phyloP scores from a whole-genome alignment of 2,329 filamentous ascomycete species.

The Claviceps sp. region DNA sequence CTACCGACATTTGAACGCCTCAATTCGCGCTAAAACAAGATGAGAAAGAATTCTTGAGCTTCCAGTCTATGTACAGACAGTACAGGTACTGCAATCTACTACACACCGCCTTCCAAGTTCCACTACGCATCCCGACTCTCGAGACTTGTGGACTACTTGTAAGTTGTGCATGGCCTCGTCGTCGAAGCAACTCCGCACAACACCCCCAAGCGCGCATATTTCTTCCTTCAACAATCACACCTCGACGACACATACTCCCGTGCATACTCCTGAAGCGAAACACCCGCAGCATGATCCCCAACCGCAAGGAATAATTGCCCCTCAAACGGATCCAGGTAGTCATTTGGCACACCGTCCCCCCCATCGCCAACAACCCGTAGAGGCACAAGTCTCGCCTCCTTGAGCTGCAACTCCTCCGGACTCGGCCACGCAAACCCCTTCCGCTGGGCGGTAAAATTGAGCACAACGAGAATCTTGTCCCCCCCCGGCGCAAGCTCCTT shows the following conservation, averaged over 20 bases:
- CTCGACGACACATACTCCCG: neutral
- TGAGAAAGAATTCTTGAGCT: too few species aligned
- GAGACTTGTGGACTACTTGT: too few species aligned
- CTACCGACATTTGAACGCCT: too few species aligned
- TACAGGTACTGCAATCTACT: too few species aligned
- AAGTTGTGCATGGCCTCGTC: too few species aligned
- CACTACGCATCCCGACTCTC: too few species aligned
- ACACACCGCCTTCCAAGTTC: too few species aligned
- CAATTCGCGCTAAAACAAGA: too few species aligned
- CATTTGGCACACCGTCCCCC: slow-evolving; percentile 7
- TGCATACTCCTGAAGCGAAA: neutral
- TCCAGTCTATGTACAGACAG: too few species aligned
- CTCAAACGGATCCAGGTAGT: slow-evolving; percentile 16
- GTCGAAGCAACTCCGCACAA: too few species aligned
- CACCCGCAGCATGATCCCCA: too few species aligned
- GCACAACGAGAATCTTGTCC: slow-evolving; percentile 14
- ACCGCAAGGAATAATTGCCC: slow-evolving; percentile 16
- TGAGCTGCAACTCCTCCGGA: slow-evolving; percentile 12
- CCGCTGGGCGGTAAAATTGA: slow-evolving; percentile 19
- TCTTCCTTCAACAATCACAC: neutral
- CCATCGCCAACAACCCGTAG: slow-evolving; percentile 14
- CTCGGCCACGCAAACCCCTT: slow-evolving; percentile 14
- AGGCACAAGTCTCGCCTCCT: slow-evolving; percentile 11
- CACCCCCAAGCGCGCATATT: too few species aligned
- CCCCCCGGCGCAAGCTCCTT: slow-evolving; percentile 15